phyloP scores from a whole-genome alignment of 805 yeast genomes.

The Candida loeiensis region DNA sequence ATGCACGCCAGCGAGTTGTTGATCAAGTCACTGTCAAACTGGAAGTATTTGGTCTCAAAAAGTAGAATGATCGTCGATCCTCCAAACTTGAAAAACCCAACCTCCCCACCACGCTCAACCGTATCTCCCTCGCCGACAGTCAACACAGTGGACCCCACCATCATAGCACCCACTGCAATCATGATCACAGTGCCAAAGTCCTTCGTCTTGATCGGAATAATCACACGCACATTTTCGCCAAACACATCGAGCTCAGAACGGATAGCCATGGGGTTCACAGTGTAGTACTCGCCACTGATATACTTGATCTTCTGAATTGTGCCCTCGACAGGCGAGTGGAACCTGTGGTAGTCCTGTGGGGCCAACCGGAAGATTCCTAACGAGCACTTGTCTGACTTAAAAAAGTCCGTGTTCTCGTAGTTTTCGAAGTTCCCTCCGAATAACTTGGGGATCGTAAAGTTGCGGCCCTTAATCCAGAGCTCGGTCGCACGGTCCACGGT shows the following conservation, averaged over 20 bases:
- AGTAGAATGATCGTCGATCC: slow-evolving; percentile 82
- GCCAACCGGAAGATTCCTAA: slow-evolving; percentile 84
- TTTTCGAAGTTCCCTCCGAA: slow-evolving; percentile 44
- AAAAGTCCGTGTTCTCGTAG: slow-evolving; percentile 38
- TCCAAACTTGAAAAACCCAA: slow-evolving; percentile 95
- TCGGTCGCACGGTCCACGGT: slow-evolving; percentile 58
- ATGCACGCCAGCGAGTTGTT: slow-evolving; percentile 63
- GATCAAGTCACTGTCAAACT: slow-evolving; percentile 70
- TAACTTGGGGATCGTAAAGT: slow-evolving; percentile 64
- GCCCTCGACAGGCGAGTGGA: slow-evolving; percentile 86
- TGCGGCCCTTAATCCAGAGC: slow-evolving; percentile 87
- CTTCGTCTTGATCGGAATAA: slow-evolving; percentile 71
- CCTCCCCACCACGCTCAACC: slow-evolving; percentile 70
- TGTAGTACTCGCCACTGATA: slow-evolving; percentile 88
- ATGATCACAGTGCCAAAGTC: slow-evolving; percentile 76
- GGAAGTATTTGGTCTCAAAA: slow-evolving; percentile 48
- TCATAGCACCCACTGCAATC: slow-evolving; percentile 95
- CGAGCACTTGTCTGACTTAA: slow-evolving; percentile 45
- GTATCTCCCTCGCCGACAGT: slow-evolving; percentile 59
- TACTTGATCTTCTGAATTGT: slow-evolving; percentile 57
- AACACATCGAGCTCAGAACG: slow-evolving; percentile 84
- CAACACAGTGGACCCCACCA: slow-evolving; percentile 89
- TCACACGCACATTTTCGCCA: slow-evolving; percentile 82
- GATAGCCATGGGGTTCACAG: slow-evolving; percentile 97
- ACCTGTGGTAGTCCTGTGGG: slow-evolving; percentile 95